Base-by-base conservation (phyloP, 129 eudicot genomes). In the Silybum marianum region DNA sequence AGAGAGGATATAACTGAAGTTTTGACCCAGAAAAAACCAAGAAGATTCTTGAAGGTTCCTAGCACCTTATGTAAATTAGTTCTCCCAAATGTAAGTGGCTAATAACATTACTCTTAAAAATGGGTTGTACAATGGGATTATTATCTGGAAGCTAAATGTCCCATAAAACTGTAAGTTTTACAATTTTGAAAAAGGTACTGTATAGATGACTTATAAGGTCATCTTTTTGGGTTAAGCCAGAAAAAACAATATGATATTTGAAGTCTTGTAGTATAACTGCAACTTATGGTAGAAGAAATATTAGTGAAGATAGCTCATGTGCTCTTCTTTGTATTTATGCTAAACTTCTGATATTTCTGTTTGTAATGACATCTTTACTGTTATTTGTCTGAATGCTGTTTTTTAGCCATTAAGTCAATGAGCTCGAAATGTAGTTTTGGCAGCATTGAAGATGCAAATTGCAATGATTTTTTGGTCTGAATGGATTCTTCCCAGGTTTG, bases 271-370 rank as follows among this genome's bases (percentile, higher is more conserved):
- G 63, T n/a, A 16, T 51, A 51, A 51, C 63, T 51, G 8, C 63
- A 51, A 51, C 63, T 51, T 51, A 16, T 72, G 51, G 48, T 73
- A 72, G 79, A 21, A 81, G 67, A 63, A 65, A 16, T 58, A n/a
- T 71, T 19, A 36, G 63, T 71, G 58, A 51, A 13, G 58, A 38
- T 71, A 72, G 83, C 83, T 14, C 8, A 6, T 4, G 44, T 34
- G 78, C 72, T 54, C 83, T 23, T 69, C 60, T 4, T 70, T 82
- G 82, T 82, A 76, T 34, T 38, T 22, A 9, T 51, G 73, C 70
- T 24, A 1, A 70, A 58, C 24, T 75, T 74, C 16, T 11, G 82
- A 11, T 11, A 1, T 48, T 30, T 51, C 63, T 82, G 68, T 40
- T 42, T 12, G 62, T 51, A 51, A 51, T 51, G 62, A 51, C 4